Evolutionary conservation across 2,329 filamentous ascomycete species (phyloP).

Genomic region (Geoglossum cookeanum): DNA sequence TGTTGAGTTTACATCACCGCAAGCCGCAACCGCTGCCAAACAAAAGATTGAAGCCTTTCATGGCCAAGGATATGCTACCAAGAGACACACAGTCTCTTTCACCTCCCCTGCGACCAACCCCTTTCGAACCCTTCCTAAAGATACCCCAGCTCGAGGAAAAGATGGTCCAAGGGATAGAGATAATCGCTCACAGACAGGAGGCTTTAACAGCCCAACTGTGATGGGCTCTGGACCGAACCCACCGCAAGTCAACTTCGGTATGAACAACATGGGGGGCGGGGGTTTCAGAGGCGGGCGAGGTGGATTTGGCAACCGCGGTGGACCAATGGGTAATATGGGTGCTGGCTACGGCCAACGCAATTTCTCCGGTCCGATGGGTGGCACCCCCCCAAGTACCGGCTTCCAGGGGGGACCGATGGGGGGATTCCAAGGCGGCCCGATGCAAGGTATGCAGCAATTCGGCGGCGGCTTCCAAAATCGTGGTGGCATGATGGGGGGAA

Average conservation of each 20-base stretch:
- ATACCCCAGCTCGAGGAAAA: conserved; percentile 51
- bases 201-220: conserved; percentile 16
- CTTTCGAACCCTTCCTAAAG: conserved; percentile 80
- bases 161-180: conserved; percentile 33
- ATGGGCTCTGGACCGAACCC: conserved; percentile 30
- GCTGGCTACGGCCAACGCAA: conserved; percentile 23
- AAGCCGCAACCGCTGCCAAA: conserved; percentile 73
- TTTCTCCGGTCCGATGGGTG: conserved; percentile 26
- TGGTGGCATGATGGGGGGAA: conserved; percentile 34
- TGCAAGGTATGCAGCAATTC: conserved; percentile 32
- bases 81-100: conserved; percentile 53
- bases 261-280: conserved; percentile 33
- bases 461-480: conserved; percentile 27
- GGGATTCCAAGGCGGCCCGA: conserved; percentile 25
- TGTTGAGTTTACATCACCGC: conserved; percentile 63
- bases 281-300: conserved; percentile 14
- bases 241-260: conserved; percentile 23
- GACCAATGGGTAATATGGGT: conserved; percentile 12
- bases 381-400: conserved; percentile 22
- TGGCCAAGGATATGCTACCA: conserved; percentile 31
- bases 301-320: conserved; percentile 13
- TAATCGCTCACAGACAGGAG: conserved; percentile 31
- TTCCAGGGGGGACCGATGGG: conserved; percentile 24
- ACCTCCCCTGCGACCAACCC: conserved; percentile 63
- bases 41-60: conserved; percentile 52